These are phyloP conservation scores for Flueggea neowawraea DNA, from an alignment of 441 rosid genomes.

Conservation along the genomic window DNA sequence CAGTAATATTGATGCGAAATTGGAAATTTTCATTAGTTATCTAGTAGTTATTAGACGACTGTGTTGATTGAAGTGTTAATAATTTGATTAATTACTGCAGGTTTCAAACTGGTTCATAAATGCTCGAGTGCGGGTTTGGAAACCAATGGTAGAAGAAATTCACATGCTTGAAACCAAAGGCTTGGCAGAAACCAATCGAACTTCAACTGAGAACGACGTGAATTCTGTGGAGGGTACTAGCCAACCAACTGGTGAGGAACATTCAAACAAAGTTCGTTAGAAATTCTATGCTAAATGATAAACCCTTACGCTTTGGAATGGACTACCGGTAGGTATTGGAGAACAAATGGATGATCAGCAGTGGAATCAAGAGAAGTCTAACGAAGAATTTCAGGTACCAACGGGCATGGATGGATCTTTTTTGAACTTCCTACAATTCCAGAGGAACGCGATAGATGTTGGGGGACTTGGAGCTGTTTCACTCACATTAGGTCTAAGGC, in stretches of 20 bases:
- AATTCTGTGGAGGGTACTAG: conserved; percentile 21
- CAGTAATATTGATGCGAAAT: no score
- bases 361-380: conserved; percentile 44
- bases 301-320: conserved; percentile 18
- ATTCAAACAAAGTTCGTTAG: conserved; percentile 15
- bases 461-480: conserved; percentile 50
- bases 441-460: conserved; percentile 31
- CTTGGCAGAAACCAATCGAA: conserved; percentile 27
- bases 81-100: conserved; percentile 20
- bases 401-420: conserved; percentile 33
- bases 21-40: no score
- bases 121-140: conserved; percentile 67
- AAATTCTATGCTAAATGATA: conserved; percentile 20
- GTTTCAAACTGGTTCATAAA: conserved; percentile 73
- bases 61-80: not conserved
- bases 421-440: conserved; percentile 39
- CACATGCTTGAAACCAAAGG: conserved; percentile 55
- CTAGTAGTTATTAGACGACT: no score
- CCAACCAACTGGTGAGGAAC: conserved; percentile 19
- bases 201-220: conserved; percentile 14
- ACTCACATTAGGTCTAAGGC: conserved; percentile 58
- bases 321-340: conserved; percentile 16
- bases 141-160: conserved; percentile 68
- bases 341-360: conserved; percentile 16
- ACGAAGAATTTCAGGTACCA: conserved; percentile 34